Base-by-base conservation (phyloP, 2,329 filamentous ascomycete genomes). In the Dactylellina haptotyla region DNA sequence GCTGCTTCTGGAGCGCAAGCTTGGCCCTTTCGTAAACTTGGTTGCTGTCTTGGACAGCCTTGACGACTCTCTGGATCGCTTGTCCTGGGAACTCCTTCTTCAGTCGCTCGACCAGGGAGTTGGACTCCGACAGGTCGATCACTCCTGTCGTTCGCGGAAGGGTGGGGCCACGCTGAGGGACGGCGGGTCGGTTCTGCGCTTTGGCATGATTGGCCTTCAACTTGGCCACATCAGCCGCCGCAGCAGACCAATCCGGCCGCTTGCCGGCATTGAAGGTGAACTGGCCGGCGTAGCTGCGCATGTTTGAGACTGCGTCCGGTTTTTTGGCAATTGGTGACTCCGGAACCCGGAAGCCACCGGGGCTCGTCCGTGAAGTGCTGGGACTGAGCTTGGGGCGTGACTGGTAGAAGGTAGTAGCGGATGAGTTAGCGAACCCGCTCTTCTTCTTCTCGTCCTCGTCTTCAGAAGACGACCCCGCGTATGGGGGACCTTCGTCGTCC, bases 321-420 rank as follows among this genome's bases (percentile, higher is more conserved):
- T 48, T 43, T 32, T 26, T 26, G 58, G n/a, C n/a, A n/a, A 72
- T 45, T 25, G 67, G 67, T 10, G 67, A 72, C 34, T 72, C 67
- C n/a, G 67, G 51, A 18, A 72, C 59, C 16, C 46, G 48, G 34
- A 57, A 34, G 37, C 12, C 43, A 10, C 41, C 23, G 6, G 67
- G 45, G 28, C 64, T 69, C 9, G 34, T 46, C 6, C 23, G 20
- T 5, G 39, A 34, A 18, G 16, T 43, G 28, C 28, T 61, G 2
- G 64, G 64, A 26, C 67, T 72, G 4, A 43, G 45, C 26, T 58
- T 72, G 14, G 67, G 67, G 28, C 67, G 46, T 8, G 59, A 65
- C 59, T 72, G 67, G 34, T 72, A 72, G 18, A 72, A 72, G n/a
- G 67, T 58, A 25, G 67, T 72, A 28, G 69, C 62, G 1, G 69